Base-by-base conservation (phyloP, 768 basidiomycete genomes). In the Amanita fuliginea region DNA sequence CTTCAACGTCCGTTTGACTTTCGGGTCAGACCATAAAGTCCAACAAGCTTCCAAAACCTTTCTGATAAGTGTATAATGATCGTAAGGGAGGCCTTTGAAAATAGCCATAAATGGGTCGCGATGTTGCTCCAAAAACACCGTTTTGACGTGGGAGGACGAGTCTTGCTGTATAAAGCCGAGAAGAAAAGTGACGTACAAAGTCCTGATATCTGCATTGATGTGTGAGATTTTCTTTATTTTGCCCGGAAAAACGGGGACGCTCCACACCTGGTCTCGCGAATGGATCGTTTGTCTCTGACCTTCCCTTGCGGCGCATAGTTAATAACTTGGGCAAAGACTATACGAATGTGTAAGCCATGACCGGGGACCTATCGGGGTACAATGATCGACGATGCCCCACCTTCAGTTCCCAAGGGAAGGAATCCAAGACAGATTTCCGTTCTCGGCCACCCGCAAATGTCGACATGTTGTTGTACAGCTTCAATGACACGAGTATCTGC, bases 371-470 rank as follows among this genome's bases (percentile, higher is more conserved):
- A 28, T 21, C 44, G 9, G 16, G 21, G 22, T 35, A 39, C 16
- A 24, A 2, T 36, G n/a, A n/a, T n/a, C n/a, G 22, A 24, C 5
- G 7, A 51, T 30, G 58, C 64, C n/a, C 1, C 46, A 81, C 88
- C 72, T 88, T 90, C 26, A 74, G 70, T 51, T 86, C 86, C 88
- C 88, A 91, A 5, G 78, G 75, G 62, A 91, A 87, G 0, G 70
- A 70, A 47, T 89, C 87, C 22, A 82, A 62, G 1, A 86, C 69
- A 0, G 68, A 57, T 53, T 76, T 82, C 45, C 76, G 72, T 53
- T 89, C 85, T 19, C 72, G 64, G 14, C 86, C 84, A 19, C 83
- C 74, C 1, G 73, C 81, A 58, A 83, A 89, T 0, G 62, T 59
- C 2, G 83, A 80, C 56, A 89, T 71, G 0, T 67, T 63, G 52